phyloP scores from a whole-genome alignment of 257 asterid genomes.

The Jaltomata sinuosa region DNA sequence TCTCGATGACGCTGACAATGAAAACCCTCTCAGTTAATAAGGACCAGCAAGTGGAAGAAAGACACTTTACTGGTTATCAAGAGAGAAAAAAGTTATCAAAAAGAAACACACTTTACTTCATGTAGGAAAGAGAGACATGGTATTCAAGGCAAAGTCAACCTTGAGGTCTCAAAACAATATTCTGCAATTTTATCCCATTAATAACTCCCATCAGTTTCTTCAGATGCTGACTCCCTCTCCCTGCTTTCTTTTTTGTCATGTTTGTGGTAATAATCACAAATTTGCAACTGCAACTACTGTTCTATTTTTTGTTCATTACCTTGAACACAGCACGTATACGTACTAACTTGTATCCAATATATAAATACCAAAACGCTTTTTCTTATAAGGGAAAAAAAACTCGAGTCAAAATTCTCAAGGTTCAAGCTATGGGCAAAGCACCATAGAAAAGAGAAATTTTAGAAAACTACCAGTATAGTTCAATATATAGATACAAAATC shows the following conservation, averaged over 20 bases:
- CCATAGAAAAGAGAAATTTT: neutral
- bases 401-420: neutral
- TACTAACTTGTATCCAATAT: neutral
- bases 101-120: too few relatives aligned
- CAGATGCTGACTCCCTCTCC: neutral
- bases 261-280: neutral
- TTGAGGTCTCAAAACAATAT: neutral
- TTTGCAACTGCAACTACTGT: neutral
- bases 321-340: neutral
- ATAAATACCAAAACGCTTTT: neutral
- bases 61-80: too few relatives aligned
- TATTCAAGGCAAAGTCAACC: neutral
- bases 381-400: neutral
- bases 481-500: neutral
- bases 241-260: neutral
- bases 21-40: neutral
- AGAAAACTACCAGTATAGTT: neutral
- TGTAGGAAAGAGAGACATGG: neutral
- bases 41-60: neutral
- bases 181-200: neutral
- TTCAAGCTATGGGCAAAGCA: neutral
- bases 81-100: too few relatives aligned
- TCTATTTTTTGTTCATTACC: neutral
- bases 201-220: neutral
- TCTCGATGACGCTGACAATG: neutral